phyloP scores from a whole-genome alignment of 306 rosid species.

The Sicyos baderoa region DNA sequence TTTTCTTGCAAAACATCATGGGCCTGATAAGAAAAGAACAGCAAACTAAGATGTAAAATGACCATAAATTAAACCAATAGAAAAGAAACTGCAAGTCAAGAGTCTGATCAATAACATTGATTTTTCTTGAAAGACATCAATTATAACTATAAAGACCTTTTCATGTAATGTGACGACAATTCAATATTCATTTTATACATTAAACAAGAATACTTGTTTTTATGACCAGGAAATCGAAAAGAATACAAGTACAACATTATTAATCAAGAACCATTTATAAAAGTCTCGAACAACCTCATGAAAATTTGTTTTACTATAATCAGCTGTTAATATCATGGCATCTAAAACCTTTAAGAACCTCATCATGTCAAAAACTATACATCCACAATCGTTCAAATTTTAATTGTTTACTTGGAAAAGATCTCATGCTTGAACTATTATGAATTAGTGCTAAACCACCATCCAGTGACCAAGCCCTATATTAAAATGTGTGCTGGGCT shows the following conservation, averaged over 20 bases:
- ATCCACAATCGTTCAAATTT: neutral
- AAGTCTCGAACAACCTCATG: neutral
- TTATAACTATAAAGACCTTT: neutral
- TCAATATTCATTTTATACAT: neutral
- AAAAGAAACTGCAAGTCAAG: neutral
- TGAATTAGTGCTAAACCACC: neutral
- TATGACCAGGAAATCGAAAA: too few species aligned
- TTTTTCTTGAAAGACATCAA: slow-evolving; percentile 14
- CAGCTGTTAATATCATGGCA: neutral
- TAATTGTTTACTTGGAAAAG: neutral
- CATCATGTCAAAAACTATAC: neutral
- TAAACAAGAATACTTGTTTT: neutral
- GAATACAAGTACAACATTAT: neutral
- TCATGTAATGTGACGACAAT: neutral
- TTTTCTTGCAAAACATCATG: slow-evolving; percentile 8
- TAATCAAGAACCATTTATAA: neutral
- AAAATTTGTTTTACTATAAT: neutral
- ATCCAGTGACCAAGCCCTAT: neutral
- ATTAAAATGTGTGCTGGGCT: neutral
- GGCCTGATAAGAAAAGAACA: neutral
- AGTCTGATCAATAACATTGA: neutral
- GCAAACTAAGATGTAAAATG: slow-evolving; percentile 12
- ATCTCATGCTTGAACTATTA: neutral
- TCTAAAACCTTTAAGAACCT: neutral
- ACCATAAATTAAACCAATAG: slow-evolving; percentile 9